Evolutionary conservation across 1,139 yeast genomes (phyloP), one percentile per base, ranked within the genome.

Genomic region (Lodderomyces theae): DNA sequence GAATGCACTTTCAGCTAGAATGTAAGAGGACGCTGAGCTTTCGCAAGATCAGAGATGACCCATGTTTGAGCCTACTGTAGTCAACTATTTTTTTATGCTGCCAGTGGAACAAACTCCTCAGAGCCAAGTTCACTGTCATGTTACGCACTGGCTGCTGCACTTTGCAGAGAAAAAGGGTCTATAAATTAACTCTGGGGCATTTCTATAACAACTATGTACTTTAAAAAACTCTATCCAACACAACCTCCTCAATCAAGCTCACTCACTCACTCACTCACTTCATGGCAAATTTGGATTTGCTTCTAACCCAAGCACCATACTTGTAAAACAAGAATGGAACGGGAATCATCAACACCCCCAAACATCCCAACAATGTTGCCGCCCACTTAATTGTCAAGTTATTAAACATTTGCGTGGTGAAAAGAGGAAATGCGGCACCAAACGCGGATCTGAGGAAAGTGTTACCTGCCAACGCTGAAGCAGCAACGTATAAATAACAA

Each of bases 381-480:
- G 95, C 95, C 92, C 94, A 89, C 56, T 85, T 80, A 37, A 79
- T 77, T 23, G 88, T 83, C 79, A 89, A 74, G 49, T 74, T 75
- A 13, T 69, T 61, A 63, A 88, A 87, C 96, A 89, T 81, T 57
- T 74, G 83, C 21, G 72, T 66, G 3, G 82, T 77, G 54, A 66
- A 66, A 44, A 74, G 69, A 30, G 80, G 74, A 59, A 74, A 69
- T 5, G 66, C 72, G 37, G 76, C 80, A 33, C 79, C 80, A 55
- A 74, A 73, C 13, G 69, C 63, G 2, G 86, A 79, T 69, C 89
- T 76, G 49, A 83, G 58, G 54, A 89, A 80, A 0, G 96, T 81
- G 58, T 87, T 87, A 11, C 84, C 96, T 4, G 97, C 96, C 51
- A 89, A 70, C 1, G 96, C 96, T 18, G 95, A 84, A 10, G 96